Conservation (phyloP, 768 basidiomycete genomes). For the Crucibulum laeve region DNA sequence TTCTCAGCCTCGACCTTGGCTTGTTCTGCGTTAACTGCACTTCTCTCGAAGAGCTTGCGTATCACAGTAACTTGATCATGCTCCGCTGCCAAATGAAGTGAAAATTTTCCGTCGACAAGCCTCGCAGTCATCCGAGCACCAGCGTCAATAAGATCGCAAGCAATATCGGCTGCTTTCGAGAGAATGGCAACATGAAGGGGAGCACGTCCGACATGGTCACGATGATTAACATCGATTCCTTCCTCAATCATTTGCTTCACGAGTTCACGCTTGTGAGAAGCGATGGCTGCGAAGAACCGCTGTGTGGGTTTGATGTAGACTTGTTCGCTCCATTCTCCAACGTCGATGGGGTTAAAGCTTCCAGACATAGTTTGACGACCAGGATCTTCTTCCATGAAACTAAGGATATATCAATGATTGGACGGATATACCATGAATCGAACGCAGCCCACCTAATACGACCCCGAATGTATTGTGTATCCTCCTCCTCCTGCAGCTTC, state of each 20-base stretch:
- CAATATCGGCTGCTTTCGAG: constrained; percentile 39
- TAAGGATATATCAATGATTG: constrained; percentile 11
- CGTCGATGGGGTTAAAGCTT: constrained; percentile 64
- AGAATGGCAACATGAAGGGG: constrained; percentile 56
- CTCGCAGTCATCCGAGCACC: constrained; percentile 53
- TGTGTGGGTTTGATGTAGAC: constrained; percentile 54
- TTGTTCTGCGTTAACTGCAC: constrained; percentile 30
- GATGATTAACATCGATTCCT: constrained; percentile 41
- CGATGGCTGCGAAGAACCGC: constrained; percentile 55
- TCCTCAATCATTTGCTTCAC: constrained; percentile 37
- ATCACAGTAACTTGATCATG: constrained; percentile 36
- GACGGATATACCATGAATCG: neutral
- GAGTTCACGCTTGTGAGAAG: constrained; percentile 32
- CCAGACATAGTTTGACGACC: constrained; percentile 59
- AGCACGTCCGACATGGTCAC: constrained; percentile 62
- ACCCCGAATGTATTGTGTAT: constrained; percentile 49
- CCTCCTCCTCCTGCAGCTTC: constrained; percentile 46
- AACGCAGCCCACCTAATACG: constrained; percentile 38
- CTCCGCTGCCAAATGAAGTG: constrained; percentile 55
- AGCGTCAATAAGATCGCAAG: constrained; percentile 47
- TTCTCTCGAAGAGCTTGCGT: constrained; percentile 47
- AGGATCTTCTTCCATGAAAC: constrained; percentile 58
- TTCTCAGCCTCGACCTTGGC: constrained; percentile 19
- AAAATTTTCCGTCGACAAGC: constrained; percentile 50
- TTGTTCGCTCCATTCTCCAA: constrained; percentile 60